Evolutionary conservation across 345 rosid species (phyloP), one percentile per base, ranked within the genome.

Genomic region (Citrus inodora): DNA sequence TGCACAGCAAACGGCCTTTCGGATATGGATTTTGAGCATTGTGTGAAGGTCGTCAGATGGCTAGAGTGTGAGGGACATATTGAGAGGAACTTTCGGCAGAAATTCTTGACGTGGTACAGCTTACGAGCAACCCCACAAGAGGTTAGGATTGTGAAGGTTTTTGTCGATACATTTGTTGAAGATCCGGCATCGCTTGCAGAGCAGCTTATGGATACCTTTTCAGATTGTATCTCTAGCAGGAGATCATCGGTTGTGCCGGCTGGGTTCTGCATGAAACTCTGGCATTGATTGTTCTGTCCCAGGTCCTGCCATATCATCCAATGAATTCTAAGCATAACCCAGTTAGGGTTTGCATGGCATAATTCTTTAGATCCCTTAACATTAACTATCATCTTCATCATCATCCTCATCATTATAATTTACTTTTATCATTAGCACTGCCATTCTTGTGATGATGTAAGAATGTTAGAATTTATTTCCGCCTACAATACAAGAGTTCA

Each of bases 71-170:
- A 88, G 78, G 98, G 99, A 37, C 97, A 97, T 81, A 90, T 97
- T 4, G 98, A 93, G 81, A 97, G 85, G 90, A 92, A 88, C 80
- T 97, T 97, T 70, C 83, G 98, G 83, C 94, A 97, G 91, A 94
- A 92, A 82, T 94, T 97, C 85, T 85, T 97, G 81, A 92, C 98
- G 22, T 96, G 99, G 98, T 96, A 91, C 73, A 90, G 97, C 89
- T 84, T 94, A 80, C 87, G 95, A 84, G 98, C 99, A 60, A 90
- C 90, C 33, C 79, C 87, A 61, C 89, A 90, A 76, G 98, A 94
- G 89, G 84, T 89, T 10, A 85, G 92, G 86, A 71, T 94, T 56
- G 99, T 96, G 77, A 96, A 96, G 87, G 86, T 91, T 38, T 94
- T 89, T 75, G 88, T 94, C 1, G 89, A 94, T 76, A 90, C 88